Evolutionary conservation across 345 rosid species (phyloP), one percentile per base, ranked within the genome.

Genomic region (Cardamine occulta): DNA sequence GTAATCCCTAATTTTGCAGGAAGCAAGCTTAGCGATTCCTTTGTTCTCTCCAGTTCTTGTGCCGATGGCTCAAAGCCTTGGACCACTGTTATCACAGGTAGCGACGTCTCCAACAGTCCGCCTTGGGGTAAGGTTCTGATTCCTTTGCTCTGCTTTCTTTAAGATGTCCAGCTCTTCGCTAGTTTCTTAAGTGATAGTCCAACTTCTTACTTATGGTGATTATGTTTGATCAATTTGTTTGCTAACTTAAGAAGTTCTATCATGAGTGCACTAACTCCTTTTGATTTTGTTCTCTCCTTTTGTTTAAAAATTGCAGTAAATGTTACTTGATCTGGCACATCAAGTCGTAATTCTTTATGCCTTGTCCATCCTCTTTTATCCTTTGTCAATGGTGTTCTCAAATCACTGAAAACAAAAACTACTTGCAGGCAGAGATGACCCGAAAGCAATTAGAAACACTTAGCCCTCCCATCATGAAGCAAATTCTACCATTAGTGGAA

Each of bases 41-140:
- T 83, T 95, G 88, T 89, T 95, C 86, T 95, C 99, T n/a, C 97
- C 97, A 72, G 88, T 95, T 70, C 85, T 95, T 69, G 93, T 90
- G 29, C 97, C 97, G 26, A 69, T 95, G 90, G 97, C 97, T 61
- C 99, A 95, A 82, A 88, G 94, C 74, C 74, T 92, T 62, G 99
- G 97, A 78, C 97, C 97, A 54, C 39, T 92, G 68, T 81, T 95
- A 66, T 86, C 93, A 64, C 96, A 92, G 84, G 78, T 95, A 29
- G 81, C 88, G 39, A 79, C 90, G 21, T 89, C 90, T 2, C 91
- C 93, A n/a, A 88, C 97, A 42, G 80, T 95, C 45, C 92, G 90
- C 59, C 70, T 85, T 53, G 97, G 99, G 90, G 99, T 95, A 82
- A 90, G 80, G n/a, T n/a, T n/a, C n/a, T n/a, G n/a, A n/a, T n/a